Evolutionary conservation across 345 rosid genomes (phyloP).

Genomic region (Toxicodendron radicans): DNA sequence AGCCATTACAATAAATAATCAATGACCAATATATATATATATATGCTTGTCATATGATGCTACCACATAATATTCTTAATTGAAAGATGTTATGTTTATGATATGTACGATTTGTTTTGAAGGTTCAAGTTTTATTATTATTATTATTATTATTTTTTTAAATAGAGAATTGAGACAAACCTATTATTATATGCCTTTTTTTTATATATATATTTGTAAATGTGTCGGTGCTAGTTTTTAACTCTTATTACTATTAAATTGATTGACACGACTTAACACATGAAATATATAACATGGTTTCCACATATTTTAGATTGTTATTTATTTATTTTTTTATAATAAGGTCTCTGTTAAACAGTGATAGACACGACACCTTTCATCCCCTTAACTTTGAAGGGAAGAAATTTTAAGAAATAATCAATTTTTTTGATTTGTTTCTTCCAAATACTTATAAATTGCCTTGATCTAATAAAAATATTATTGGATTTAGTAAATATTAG

Average conservation of each 20-base stretch:
- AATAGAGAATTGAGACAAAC: neutral
- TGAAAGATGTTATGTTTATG: neutral
- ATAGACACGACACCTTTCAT: constrained; percentile 17
- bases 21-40: too few species aligned
- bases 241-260: too few species aligned
- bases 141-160: too few species aligned
- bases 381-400: constrained; percentile 45
- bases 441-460: too few species aligned
- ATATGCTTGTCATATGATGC: neutral
- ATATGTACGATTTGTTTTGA: neutral
- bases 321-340: too few species aligned
- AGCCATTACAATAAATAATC: too few species aligned
- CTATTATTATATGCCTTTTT: too few species aligned
- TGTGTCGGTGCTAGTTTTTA: constrained; percentile 7
- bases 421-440: too few species aligned
- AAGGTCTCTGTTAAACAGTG: constrained; percentile 10
- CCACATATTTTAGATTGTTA: neutral
- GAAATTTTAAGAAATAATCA: constrained; percentile 19
- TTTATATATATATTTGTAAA: too few species aligned
- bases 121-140: neutral
- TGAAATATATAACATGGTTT: neutral
- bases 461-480: too few species aligned
- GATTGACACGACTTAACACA: neutral
- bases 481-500: neutral
- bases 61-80: neutral